A percentile compares a stretch with the other conserved stretches of the same genome.
Evolutionary conservation across 164 flowering plant genomes (phyloP).

Genomic region (Saururus chinensis): DNA sequence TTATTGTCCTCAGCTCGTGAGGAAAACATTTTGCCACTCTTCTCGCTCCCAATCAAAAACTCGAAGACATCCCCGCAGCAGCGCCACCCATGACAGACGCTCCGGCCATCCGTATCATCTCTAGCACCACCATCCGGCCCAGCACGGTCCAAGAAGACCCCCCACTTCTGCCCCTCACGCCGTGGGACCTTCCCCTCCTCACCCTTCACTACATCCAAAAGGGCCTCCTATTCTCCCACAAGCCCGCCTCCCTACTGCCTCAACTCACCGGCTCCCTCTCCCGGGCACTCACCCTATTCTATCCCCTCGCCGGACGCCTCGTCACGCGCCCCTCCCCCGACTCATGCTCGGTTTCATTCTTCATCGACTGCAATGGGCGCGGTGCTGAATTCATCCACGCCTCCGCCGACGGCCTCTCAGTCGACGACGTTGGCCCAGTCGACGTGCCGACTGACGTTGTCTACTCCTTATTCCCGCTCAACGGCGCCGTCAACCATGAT

Average conservation of each 20-base stretch:
- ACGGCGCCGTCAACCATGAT: conserved; percentile 36
- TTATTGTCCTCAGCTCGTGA: too few species aligned
- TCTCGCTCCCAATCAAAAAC: too few species aligned
- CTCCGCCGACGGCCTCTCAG: conserved; percentile 1
- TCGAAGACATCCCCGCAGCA: too few species aligned
- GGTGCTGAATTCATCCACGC: conserved; percentile 50
- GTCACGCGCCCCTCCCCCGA: conserved; percentile 1
- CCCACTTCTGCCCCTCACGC: not conserved
- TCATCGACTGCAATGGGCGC: conserved; percentile 36
- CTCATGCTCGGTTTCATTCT: conserved; percentile 20
- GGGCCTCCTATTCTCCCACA: conserved; percentile 1
- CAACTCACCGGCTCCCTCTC: conserved; percentile 20
- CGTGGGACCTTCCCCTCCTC: conserved; percentile 1
- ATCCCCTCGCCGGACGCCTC: conserved; percentile 27
- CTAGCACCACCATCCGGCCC: not conserved
- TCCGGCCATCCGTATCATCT: not conserved
- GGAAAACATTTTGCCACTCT: too few species aligned
- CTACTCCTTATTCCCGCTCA: conserved; percentile 36
- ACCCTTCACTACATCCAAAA: conserved; percentile 1
- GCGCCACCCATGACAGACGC: not conserved
- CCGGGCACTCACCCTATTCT: conserved; percentile 15
- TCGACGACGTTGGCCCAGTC: conserved; percentile 34
- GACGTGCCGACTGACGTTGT: conserved; percentile 33
- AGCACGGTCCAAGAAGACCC: not conserved
- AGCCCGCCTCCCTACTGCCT: not conserved